These are phyloP conservation scores for Schwanniomyces sp. DNA, from an alignment of 805 yeast species.

Conservation along the genomic window DNA sequence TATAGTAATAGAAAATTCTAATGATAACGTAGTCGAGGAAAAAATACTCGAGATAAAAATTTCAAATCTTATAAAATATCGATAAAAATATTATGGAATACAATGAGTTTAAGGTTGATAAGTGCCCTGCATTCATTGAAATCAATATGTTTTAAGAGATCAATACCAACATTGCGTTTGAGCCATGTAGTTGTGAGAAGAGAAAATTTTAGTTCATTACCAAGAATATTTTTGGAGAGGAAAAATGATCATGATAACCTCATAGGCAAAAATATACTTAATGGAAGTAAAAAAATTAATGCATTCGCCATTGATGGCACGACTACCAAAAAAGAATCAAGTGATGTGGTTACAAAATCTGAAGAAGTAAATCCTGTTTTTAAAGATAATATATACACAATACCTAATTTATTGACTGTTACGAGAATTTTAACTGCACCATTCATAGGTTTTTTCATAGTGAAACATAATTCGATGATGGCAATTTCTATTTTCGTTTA, in stretches of 20 bases:
- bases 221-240: neutral
- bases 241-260: neutral
- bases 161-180: neutral
- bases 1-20: neutral
- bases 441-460: conserved; percentile 73
- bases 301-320: neutral
- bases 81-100: neutral
- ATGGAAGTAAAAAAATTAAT: neutral
- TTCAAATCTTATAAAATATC: no score
- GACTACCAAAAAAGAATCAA: neutral
- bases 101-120: neutral
- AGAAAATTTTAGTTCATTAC: neutral
- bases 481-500: conserved; percentile 78
- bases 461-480: conserved; percentile 57
- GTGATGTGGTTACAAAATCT: neutral
- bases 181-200: neutral
- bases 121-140: neutral
- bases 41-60: neutral
- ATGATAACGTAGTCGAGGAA: neutral
- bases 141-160: neutral
- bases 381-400: conserved; percentile 64
- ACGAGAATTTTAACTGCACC: conserved; percentile 85
- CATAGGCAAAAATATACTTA: neutral
- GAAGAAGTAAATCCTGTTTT: conserved; percentile 1
- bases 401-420: conserved; percentile 84